These are phyloP conservation scores for Gossypium schwendimanii DNA, from an alignment of 441 rosid species.

Conservation along the genomic window DNA sequence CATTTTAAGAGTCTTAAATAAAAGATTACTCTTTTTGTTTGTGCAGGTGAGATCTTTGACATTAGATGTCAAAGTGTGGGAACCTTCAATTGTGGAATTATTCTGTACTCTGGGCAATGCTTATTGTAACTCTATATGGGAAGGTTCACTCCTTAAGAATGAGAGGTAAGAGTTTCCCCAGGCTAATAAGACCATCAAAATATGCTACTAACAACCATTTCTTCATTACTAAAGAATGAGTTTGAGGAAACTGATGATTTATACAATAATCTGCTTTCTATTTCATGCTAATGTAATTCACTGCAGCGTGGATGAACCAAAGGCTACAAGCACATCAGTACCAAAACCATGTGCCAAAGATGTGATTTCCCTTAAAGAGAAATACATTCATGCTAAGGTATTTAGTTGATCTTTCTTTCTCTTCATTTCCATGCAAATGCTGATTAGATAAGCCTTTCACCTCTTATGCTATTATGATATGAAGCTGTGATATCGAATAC, in stretches of 20 bases:
- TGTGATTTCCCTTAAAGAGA: conserved; percentile 50
- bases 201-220: background rate
- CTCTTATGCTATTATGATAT: background rate
- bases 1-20: conserved; percentile 3
- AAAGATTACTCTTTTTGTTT: conserved; percentile 10
- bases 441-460: background rate
- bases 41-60: conserved; percentile 84
- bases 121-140: conserved; percentile 87
- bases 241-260: background rate
- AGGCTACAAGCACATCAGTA: conserved; percentile 26
- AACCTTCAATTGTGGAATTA: conserved; percentile 69
- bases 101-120: conserved; percentile 69
- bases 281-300: conserved; percentile 13
- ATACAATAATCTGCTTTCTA: background rate
- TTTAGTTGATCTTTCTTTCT: background rate
- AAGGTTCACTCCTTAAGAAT: conserved; percentile 43
- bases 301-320: conserved; percentile 48
- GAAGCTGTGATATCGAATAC: background rate
- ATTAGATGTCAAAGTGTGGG: conserved; percentile 94
- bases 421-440: background rate
- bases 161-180: conserved; percentile 33
- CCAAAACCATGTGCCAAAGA: conserved; percentile 64
- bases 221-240: background rate
- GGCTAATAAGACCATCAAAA: background rate
- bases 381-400: conserved; percentile 78